A percentile compares a stretch with the other conserved stretches of the same genome.
Evolutionary conservation across 2,329 filamentous ascomycete genomes (phyloP).

Genomic region (Samsoniella hepiali): DNA sequence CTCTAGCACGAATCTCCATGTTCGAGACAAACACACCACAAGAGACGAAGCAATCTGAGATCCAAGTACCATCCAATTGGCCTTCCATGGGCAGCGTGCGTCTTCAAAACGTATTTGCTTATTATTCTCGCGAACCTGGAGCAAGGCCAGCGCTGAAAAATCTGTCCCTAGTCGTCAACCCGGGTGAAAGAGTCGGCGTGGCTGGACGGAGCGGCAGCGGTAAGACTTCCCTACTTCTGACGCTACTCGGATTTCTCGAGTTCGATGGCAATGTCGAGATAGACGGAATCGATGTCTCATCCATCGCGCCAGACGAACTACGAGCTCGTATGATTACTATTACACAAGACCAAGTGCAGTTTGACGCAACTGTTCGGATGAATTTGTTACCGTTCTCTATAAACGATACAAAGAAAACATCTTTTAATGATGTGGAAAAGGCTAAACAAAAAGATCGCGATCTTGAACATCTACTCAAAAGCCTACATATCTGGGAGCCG

Average conservation of each 20-base stretch:
- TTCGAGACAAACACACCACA: background rate
- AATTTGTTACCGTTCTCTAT: slow-evolving; percentile 40
- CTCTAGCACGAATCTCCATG: background rate
- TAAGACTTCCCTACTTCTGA: slow-evolving; percentile 43
- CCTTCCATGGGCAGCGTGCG: background rate
- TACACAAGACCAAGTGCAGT: slow-evolving; percentile 44
- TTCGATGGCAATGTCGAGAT: slow-evolving; percentile 33
- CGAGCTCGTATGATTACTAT: slow-evolving; percentile 41
- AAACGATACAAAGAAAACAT: background rate
- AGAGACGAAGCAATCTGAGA: background rate
- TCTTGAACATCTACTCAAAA: slow-evolving; percentile 38
- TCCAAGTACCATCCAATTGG: background rate
- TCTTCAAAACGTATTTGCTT: background rate
- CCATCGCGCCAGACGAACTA: slow-evolving; percentile 37
- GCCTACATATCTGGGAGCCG: slow-evolving; percentile 38
- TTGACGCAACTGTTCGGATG: slow-evolving; percentile 40
- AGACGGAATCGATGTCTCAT: slow-evolving; percentile 40
- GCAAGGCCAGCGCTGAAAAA: background rate
- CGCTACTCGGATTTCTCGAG: slow-evolving; percentile 45
- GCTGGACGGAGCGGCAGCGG: slow-evolving; percentile 48
- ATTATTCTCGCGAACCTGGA: background rate
- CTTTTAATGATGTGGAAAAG: slow-evolving; percentile 4
- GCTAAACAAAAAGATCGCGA: slow-evolving; percentile 17
- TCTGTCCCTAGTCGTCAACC: slow-evolving; percentile 15
- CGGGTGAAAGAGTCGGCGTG: slow-evolving; percentile 44